phyloP scores from a whole-genome alignment of 169 alveolate species.

The Plasmodium berghei region DNA sequence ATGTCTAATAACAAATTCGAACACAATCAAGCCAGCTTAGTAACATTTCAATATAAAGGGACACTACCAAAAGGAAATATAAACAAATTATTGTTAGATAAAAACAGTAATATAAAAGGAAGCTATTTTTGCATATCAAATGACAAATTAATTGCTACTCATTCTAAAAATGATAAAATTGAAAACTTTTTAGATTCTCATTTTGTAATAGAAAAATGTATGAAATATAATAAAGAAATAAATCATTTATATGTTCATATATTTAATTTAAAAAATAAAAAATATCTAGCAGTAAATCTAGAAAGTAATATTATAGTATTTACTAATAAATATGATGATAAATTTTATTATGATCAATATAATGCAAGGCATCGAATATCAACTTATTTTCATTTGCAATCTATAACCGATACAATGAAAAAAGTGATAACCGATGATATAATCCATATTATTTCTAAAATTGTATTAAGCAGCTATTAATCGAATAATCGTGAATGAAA shows the following conservation, averaged over 20 bases:
- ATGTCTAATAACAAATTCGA: background rate
- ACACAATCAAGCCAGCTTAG: slow-evolving; percentile 9
- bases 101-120: slow-evolving; percentile 36
- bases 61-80: slow-evolving; percentile 46
- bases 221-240: slow-evolving; percentile 45
- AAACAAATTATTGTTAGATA: background rate
- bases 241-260: slow-evolving; percentile 55
- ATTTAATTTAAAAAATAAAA: slow-evolving; percentile 39
- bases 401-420: slow-evolving; percentile 65
- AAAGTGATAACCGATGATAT: slow-evolving; percentile 34
- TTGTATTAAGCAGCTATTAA: background rate
- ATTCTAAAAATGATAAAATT: slow-evolving; percentile 26
- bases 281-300: slow-evolving; percentile 44
- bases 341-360: slow-evolving; percentile 14
- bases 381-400: slow-evolving; percentile 59
- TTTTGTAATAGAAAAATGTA: slow-evolving; percentile 47
- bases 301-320: slow-evolving; percentile 13
- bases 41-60: slow-evolving; percentile 58
- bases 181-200: slow-evolving; percentile 21
- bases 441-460: slow-evolving; percentile 23
- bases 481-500: background rate
- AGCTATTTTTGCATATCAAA: slow-evolving; percentile 9
- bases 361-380: slow-evolving; percentile 12
- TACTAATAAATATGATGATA: slow-evolving; percentile 52
- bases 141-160: slow-evolving; percentile 31